These are phyloP conservation scores for Larix kaempferi DNA, from an alignment of 75 land plant species.

Conservation along the genomic window DNA sequence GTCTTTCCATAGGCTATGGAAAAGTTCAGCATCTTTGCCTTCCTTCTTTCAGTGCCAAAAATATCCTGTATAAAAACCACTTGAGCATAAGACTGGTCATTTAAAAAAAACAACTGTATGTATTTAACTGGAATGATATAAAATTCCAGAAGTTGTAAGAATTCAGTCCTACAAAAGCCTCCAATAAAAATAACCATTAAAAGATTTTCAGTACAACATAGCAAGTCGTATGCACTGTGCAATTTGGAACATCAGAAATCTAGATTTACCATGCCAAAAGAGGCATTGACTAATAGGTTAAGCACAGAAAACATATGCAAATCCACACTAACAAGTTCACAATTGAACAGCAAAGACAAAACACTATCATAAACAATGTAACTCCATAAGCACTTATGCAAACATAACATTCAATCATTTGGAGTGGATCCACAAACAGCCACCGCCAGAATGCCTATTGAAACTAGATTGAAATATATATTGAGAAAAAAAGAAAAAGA, in stretches of 20 bases:
- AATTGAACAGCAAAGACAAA: no score
- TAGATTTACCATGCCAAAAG: neutral
- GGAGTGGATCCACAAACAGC: no score
- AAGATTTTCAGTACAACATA: neutral
- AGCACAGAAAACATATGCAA: no score
- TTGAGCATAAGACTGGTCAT: neutral
- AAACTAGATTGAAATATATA: no score
- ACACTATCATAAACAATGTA: no score
- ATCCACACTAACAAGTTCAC: no score
- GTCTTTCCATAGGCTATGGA: constrained; percentile 99
- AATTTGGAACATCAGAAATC: neutral
- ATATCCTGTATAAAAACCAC: constrained; percentile 59
- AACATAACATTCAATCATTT: no score
- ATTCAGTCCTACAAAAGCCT: neutral
- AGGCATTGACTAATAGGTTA: neutral
- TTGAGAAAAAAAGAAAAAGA: no score
- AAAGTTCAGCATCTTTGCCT: constrained; percentile 99
- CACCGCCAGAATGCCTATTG: no score
- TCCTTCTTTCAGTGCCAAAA: constrained; percentile 90
- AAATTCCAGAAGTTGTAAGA: neutral
- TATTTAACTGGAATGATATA: neutral
- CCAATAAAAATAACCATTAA: neutral
- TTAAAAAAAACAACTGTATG: neutral
- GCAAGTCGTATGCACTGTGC: neutral
- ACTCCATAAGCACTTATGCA: no score